A percentile compares a stretch with the other conserved stretches of the same genome.
These are phyloP conservation scores for Silene noctiflora DNA, from an alignment of 179 eudicot genomes.

Conservation along the genomic window DNA sequence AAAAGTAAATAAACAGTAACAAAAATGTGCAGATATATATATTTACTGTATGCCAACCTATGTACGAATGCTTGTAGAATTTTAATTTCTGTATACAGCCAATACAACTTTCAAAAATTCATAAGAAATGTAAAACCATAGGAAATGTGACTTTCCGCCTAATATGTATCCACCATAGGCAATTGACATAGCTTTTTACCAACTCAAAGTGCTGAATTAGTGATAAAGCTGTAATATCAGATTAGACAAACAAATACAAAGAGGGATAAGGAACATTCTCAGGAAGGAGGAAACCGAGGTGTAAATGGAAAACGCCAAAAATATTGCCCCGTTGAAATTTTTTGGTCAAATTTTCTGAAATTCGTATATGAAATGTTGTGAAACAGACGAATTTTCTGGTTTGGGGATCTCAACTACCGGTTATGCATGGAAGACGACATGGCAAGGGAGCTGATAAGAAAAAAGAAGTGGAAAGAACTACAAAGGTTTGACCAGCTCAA, in stretches of 20 bases:
- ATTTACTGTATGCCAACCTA: too few species aligned
- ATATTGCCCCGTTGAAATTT: not conserved
- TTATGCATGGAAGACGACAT: slow-evolving; percentile 48
- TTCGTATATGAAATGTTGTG: slow-evolving; percentile 6
- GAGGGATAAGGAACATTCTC: not conserved
- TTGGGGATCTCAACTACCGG: slow-evolving; percentile 87
- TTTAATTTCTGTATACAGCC: not conserved
- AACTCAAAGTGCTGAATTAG: not conserved
- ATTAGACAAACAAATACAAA: not conserved
- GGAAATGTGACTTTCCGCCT: not conserved
- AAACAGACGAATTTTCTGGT: slow-evolving; percentile 72
- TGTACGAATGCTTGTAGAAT: too few species aligned
- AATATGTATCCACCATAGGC: not conserved
- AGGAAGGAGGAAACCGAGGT: not conserved
- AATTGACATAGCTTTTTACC: not conserved
- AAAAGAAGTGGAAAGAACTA: slow-evolving; percentile 74
- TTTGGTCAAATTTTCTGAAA: slow-evolving; percentile 3
- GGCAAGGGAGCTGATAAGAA: slow-evolving; percentile 53
- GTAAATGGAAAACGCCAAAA: not conserved
- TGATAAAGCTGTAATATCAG: not conserved
- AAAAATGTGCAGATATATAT: too few species aligned
- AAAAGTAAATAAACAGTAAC: too few species aligned
- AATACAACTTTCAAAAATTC: too few species aligned
- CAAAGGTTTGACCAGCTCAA: slow-evolving; percentile 56
- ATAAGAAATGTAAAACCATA: not conserved